Conservation (phyloP, 352 stramenopile genomes). For the Phytophthora pseudosyringae region DNA sequence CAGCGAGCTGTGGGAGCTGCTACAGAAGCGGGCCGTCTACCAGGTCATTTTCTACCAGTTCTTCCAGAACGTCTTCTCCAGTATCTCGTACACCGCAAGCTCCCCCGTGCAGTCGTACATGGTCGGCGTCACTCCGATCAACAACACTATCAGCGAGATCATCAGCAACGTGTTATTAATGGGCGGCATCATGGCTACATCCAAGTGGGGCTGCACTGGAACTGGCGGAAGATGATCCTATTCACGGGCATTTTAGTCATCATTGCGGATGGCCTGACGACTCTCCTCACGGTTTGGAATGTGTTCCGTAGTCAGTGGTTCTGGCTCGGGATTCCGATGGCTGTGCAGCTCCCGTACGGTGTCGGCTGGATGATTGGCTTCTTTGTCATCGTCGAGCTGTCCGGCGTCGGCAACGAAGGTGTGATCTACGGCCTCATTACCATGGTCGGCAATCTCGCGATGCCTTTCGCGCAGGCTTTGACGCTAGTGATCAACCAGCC, state of each 20-base stretch:
- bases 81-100: constrained; percentile 16
- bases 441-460: constrained; percentile 25
- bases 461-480: constrained; percentile 13
- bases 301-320: constrained; percentile 20
- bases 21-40: constrained; percentile 15
- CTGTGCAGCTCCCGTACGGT: constrained; percentile 19
- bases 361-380: constrained; percentile 37
- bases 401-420: constrained; percentile 37
- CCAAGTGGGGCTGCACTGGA: constrained; percentile 26
- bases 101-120: constrained; percentile 9
- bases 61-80: constrained; percentile 9
- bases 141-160: constrained; percentile 21
- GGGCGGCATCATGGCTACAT: constrained; percentile 21
- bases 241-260: constrained; percentile 6
- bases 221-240: constrained; percentile 23
- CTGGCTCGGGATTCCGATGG: constrained; percentile 18
- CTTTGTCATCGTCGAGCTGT: constrained; percentile 32
- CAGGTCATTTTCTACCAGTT: constrained; percentile 18
- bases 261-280: constrained; percentile 7
- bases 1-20: constrained; percentile 1
- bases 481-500: constrained; percentile 17
- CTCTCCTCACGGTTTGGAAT: constrained; percentile 16
- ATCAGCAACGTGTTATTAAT: constrained; percentile 16
- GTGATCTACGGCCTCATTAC: constrained; percentile 40
- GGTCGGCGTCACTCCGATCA: constrained; percentile 17